Percentiles rank a stretch among this genome's conserved stretches.
Evolutionary conservation across 148 eudicot species (phyloP).

Genomic region (Camellia lanceoleosa): DNA sequence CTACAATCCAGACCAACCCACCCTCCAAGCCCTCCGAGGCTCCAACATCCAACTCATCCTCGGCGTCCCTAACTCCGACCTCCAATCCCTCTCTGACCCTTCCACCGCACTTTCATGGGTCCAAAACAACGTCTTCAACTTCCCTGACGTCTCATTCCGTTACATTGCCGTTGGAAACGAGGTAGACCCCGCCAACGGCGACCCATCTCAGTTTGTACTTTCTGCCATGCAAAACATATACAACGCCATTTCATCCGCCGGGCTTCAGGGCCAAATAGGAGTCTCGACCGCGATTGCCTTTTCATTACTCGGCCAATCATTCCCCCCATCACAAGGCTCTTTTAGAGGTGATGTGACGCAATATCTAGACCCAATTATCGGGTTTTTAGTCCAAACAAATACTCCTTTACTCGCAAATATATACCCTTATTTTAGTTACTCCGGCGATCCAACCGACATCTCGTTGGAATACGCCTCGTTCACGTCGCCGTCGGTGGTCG

Average conservation of each 20-base stretch:
- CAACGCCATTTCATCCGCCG: conserved; percentile 7
- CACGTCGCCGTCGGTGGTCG: conserved; percentile 1
- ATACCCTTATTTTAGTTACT: conserved; percentile 2
- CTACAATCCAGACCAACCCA: conserved; percentile 14
- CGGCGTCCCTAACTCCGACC: conserved; percentile 18
- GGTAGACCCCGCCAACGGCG: conserved; percentile 7
- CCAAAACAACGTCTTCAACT: neutral
- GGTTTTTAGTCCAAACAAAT: neutral
- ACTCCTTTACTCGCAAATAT: neutral
- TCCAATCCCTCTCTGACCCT: conserved; percentile 1
- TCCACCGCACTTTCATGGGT: conserved; percentile 15
- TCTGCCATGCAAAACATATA: conserved; percentile 10
- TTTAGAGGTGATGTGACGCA: neutral
- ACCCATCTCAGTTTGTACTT: conserved; percentile 6
- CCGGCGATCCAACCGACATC: neutral
- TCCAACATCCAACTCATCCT: conserved; percentile 17
- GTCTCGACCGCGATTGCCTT: conserved; percentile 16
- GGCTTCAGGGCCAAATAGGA: conserved; percentile 10
- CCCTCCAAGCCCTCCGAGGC: conserved; percentile 13
- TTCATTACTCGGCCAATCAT: neutral
- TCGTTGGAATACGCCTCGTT: conserved; percentile 4
- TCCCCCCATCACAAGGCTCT: conserved; percentile 12
- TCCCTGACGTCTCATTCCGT: conserved; percentile 8
- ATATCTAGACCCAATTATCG: conserved; percentile 6
- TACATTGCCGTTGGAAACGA: conserved; percentile 22